These are phyloP conservation scores for Dictyostelium firmibasis DNA, from an alignment of 78 protist species.

Conservation along the genomic window DNA sequence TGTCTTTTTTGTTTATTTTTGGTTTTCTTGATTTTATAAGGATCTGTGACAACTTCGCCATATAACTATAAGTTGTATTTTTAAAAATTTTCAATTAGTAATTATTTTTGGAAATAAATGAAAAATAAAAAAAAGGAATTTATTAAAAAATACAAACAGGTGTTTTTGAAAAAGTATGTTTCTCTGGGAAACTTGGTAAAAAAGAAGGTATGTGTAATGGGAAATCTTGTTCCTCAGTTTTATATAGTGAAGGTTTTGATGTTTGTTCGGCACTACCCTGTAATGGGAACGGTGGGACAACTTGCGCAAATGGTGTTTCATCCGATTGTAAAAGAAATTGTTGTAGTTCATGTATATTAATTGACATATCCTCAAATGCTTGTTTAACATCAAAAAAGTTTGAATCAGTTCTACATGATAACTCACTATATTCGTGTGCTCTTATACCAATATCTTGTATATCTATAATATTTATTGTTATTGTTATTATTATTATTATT, in stretches of 20 bases:
- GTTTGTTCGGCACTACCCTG: neutral
- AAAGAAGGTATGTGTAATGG: conserved; percentile 75
- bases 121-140: neutral
- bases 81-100: too few relatives aligned
- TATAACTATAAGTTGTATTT: conserved; percentile 35
- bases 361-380: conserved; percentile 49
- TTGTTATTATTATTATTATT: too few relatives aligned
- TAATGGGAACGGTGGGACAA: conserved; percentile 67
- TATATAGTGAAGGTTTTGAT: neutral
- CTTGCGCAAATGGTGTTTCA: conserved; percentile 60
- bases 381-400: conserved; percentile 69
- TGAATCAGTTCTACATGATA: conserved; percentile 61
- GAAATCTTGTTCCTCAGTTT: conserved; percentile 24
- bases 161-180: conserved; percentile 59
- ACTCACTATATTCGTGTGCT: conserved; percentile 58
- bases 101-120: too few relatives aligned
- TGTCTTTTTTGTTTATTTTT: conserved; percentile 73
- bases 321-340: conserved; percentile 49
- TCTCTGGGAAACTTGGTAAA: conserved; percentile 63
- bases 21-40: conserved; percentile 31
- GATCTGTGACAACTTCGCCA: conserved; percentile 69
- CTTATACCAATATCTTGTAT: conserved; percentile 60
- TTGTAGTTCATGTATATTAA: conserved; percentile 48
- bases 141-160: conserved; percentile 19
- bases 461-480: conserved; percentile 1